Evolutionary conservation across 306 rosid species (phyloP), one percentile per base, ranked within the genome.

Genomic region (Prunus armeniaca): DNA sequence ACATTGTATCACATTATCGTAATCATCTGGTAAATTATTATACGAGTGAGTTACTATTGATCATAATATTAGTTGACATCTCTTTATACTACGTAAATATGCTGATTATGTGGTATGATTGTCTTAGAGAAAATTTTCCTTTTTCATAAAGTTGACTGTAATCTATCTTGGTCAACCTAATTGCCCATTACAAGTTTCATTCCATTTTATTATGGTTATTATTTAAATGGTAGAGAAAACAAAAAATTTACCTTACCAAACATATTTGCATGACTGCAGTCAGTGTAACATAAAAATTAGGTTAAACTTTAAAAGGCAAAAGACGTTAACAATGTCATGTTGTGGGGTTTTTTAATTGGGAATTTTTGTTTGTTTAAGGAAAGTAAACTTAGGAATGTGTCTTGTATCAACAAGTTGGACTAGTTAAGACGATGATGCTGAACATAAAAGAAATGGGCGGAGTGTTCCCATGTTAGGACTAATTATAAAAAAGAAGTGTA

Each of bases 351-450:
- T 18, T 55, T 9, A 34, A 41, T 25, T 60, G 58, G 46, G 68
- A 60, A 24, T 73, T 43, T 60, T 73, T 43, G 77, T 25, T 60
- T 56, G 41, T 56, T 57, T 38, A 72, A 56, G 67, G 66, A 72
- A 58, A 57, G 76, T 72, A 73, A 22, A 58, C 68, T 43, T 5
- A 17, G 43, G 77, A 57, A 9, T 60, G 68, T 58, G 68, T 45
- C 64, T 38, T 41, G 56, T 73, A 73, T 22, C 14, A 27, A 17
- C 86, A 66, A 79, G 63, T 57, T 75, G 81, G 20, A 71, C 75
- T 70, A 71, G 49, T 75, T 79, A 75, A 20, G 50, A 66, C 17
- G 66, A 56, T 62, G 10, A 5, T 70, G 20, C 45, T 50, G 24
- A 61, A 5, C 5, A 18, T 38, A n/a, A 43, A 15, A 12, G 3